Evolutionary conservation across 2,329 filamentous ascomycete species (phyloP), one percentile per base, ranked within the genome.

Genomic region (Venturiaceae sp.): DNA sequence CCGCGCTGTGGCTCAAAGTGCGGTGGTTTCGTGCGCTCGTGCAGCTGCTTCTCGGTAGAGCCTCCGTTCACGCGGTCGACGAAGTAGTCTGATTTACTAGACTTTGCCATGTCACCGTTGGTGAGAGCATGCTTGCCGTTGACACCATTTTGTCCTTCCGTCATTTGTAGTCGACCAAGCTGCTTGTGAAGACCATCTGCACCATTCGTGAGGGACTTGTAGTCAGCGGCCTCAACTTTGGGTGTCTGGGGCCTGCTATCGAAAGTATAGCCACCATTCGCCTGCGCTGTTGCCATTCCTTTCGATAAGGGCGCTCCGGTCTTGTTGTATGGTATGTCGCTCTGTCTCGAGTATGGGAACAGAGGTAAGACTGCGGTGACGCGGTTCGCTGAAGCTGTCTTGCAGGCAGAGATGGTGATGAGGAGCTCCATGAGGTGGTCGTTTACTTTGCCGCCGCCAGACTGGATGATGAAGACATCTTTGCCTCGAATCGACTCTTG

Each of bases 321-420:
- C 77, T 97, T 97, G 78, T 96, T 95, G 78, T 97, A 99, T 19
- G 94, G 94, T 61, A 96, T 85, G 70, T 99, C 94, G 64, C 90
- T 92, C 73, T 99, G 94, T 67, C 94, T 83, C 61, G 91, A 96
- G 78, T 99, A 99, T 1, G 94, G 94, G 75, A 99, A 99, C 58
- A 97, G 81, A 39, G 94, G 94, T 53, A 96, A 84, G 52, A 99
- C 91, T 57, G 90, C 94, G 44, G 92, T 97, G 67, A 99, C 91
- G 66, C 90, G 83, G 72, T 88, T 90, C 32, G 94, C 94, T 41
- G 92, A 96, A 66, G 91, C 91, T 13, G 88, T 87, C 76, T 96
- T 95, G 83, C 94, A 97, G 62, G 94, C 94, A n/a, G 90, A 95
- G 66, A 97, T 92, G 77, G 94, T 96, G 76, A 97, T 96, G 72